Evolutionary conservation across 768 basidiomycete genomes (phyloP).

Genomic region (Tubosaeta sp.): DNA sequence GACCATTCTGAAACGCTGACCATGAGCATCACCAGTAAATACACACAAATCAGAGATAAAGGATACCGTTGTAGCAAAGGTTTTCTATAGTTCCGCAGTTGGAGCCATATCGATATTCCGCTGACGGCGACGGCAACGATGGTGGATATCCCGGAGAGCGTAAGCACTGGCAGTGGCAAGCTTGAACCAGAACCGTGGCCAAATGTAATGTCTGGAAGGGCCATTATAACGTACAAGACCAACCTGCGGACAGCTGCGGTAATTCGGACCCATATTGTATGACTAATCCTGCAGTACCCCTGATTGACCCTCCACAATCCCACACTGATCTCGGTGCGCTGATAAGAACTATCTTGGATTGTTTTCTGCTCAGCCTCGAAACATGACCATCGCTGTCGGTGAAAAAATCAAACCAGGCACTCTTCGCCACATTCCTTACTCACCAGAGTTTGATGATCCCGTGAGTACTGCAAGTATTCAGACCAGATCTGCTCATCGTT

Average conservation of each 20-base stretch:
- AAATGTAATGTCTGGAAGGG: constrained; percentile 16
- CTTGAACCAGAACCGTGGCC: constrained; percentile 57
- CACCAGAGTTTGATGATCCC: constrained; percentile 57
- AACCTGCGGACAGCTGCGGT: background rate
- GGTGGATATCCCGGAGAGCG: constrained; percentile 59
- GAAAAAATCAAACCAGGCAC: constrained; percentile 43
- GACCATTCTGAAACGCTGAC: constrained; percentile 58
- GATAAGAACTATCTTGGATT: background rate
- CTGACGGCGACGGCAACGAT: constrained; percentile 70
- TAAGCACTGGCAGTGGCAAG: constrained; percentile 52
- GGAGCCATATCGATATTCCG: constrained; percentile 69
- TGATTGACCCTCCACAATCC: background rate
- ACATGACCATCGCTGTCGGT: constrained; percentile 44
- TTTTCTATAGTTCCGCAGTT: constrained; percentile 84
- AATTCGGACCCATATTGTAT: background rate
- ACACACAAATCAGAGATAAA: background rate
- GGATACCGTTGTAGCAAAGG: constrained; percentile 71
- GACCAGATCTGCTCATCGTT: background rate
- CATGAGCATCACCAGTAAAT: constrained; percentile 4
- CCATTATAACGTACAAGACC: constrained; percentile 1
- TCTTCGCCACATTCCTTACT: constrained; percentile 56
- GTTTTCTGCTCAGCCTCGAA: background rate
- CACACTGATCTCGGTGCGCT: background rate
- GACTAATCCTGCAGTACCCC: constrained; percentile 2
- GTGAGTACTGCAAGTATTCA: constrained; percentile 32